Percentiles rank a stretch among this genome's conserved stretches.
Conservation (phyloP, 108 stramenopile genomes). For the Seminavis robusta region DNA sequence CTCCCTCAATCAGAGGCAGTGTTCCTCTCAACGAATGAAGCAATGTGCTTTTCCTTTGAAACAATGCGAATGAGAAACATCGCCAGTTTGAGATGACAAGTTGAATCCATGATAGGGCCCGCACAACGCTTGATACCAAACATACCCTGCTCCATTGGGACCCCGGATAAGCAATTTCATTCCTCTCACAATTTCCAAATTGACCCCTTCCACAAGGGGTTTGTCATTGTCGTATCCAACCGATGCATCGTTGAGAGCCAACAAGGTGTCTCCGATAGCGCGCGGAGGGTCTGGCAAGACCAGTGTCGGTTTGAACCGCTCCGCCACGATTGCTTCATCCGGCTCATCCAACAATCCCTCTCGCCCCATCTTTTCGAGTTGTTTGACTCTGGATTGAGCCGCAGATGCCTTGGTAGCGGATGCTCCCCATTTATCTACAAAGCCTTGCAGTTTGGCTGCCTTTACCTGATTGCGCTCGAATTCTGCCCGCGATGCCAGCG, state of each 20-base stretch:
- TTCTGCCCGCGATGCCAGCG: slow-evolving; percentile 65
- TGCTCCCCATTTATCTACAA: slow-evolving; percentile 86
- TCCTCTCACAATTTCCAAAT: slow-evolving; percentile 35
- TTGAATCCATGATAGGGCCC: background rate
- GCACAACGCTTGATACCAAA: background rate
- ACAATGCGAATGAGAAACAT: background rate
- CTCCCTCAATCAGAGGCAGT: slow-evolving; percentile 53
- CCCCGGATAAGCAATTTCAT: slow-evolving; percentile 67
- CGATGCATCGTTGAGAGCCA: slow-evolving; percentile 56
- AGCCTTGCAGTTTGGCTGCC: slow-evolving; percentile 81
- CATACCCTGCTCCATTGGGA: slow-evolving; percentile 82
- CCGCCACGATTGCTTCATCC: slow-evolving; percentile 31
- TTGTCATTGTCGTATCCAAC: slow-evolving; percentile 59
- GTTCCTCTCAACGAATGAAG: slow-evolving; percentile 81
- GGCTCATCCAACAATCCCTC: slow-evolving; percentile 72
- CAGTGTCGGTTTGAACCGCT: slow-evolving; percentile 22
- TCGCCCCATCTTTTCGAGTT: slow-evolving; percentile 79
- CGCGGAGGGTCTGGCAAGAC: slow-evolving; percentile 65
- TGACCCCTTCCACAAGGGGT: slow-evolving; percentile 37
- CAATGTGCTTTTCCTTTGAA: slow-evolving; percentile 80
- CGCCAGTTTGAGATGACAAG: too few species aligned
- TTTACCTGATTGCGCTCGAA: slow-evolving; percentile 84
- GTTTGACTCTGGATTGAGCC: slow-evolving; percentile 88
- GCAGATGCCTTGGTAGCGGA: slow-evolving; percentile 84
- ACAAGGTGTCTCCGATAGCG: slow-evolving; percentile 55